phyloP scores from a whole-genome alignment of 2,329 filamentous ascomycete genomes.

The Calonectria henricotiae region DNA sequence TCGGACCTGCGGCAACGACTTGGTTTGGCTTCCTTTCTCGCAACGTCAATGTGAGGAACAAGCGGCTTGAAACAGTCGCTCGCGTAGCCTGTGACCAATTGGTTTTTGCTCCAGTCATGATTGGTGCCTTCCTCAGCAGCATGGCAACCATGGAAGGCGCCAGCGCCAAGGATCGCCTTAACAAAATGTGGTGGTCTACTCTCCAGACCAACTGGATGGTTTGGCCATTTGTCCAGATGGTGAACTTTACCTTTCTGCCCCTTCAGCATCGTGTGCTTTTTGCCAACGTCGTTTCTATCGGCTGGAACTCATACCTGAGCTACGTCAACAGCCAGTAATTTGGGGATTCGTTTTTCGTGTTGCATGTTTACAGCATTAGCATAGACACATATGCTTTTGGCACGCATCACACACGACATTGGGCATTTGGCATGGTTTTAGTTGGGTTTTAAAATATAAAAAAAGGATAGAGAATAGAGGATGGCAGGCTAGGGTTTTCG shows the following conservation, averaged over 20 bases:
- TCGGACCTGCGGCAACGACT: constrained; percentile 88
- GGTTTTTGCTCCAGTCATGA: constrained; percentile 87
- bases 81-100: constrained; percentile 87
- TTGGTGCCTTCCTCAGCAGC: constrained; percentile 84
- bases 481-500: constrained; percentile 32
- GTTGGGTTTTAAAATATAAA: constrained; percentile 15
- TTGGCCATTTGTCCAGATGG: constrained; percentile 88
- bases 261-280: constrained; percentile 87
- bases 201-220: constrained; percentile 89
- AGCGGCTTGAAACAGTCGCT: constrained; percentile 80
- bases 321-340: constrained; percentile 69
- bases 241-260: constrained; percentile 91
- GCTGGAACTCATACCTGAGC: constrained; percentile 78
- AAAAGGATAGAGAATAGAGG: constrained; percentile 30
- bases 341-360: background rate
- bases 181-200: constrained; percentile 79
- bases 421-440: constrained; percentile 29
- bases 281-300: constrained; percentile 84
- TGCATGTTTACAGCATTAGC: constrained; percentile 37
- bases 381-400: constrained; percentile 42
- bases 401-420: constrained; percentile 24
- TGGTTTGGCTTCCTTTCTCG: constrained; percentile 89
- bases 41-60: constrained; percentile 75
- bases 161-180: constrained; percentile 76
- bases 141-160: constrained; percentile 88